Conservation (phyloP, 2,329 filamentous ascomycete genomes). For the Xylariaceae sp. region DNA sequence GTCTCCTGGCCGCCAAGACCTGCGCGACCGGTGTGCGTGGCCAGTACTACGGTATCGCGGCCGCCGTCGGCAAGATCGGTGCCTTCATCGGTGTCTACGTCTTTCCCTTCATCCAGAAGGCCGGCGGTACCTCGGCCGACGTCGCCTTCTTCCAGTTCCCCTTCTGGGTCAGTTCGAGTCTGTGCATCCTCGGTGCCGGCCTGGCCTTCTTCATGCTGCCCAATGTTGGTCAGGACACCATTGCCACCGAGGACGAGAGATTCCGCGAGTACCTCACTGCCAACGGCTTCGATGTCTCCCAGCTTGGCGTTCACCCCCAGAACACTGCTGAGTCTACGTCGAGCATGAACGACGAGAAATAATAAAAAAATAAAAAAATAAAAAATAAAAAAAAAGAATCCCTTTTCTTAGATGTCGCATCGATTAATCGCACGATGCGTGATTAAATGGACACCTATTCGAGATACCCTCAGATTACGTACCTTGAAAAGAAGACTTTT, state of each 20-base stretch:
- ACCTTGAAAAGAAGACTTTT: too few relatives aligned
- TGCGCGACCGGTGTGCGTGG: constrained; percentile 84
- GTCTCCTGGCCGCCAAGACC: constrained; percentile 78
- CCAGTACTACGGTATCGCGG: constrained; percentile 64
- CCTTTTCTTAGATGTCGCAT: too few relatives aligned
- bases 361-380: not conserved
- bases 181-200: constrained; percentile 70
- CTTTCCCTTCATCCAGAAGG: constrained; percentile 65
- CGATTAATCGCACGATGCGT: too few relatives aligned
- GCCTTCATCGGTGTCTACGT: constrained; percentile 84
- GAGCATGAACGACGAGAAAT: constrained; percentile 13
- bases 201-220: constrained; percentile 65
- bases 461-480: too few relatives aligned
- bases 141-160: constrained; percentile 70
- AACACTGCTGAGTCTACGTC: constrained; percentile 28
- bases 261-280: constrained; percentile 69
- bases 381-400: not conserved
- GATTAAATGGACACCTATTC: too few relatives aligned
- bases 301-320: constrained; percentile 42
- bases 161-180: constrained; percentile 74
- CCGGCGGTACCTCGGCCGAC: constrained; percentile 43
- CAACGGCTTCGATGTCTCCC: constrained; percentile 68
- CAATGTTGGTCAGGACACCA: constrained; percentile 78
- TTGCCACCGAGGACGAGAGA: constrained; percentile 66
- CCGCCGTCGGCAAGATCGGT: constrained; percentile 68